Evolutionary conservation across 257 asterid species (phyloP).

Genomic region (Anisodus acutangulus): DNA sequence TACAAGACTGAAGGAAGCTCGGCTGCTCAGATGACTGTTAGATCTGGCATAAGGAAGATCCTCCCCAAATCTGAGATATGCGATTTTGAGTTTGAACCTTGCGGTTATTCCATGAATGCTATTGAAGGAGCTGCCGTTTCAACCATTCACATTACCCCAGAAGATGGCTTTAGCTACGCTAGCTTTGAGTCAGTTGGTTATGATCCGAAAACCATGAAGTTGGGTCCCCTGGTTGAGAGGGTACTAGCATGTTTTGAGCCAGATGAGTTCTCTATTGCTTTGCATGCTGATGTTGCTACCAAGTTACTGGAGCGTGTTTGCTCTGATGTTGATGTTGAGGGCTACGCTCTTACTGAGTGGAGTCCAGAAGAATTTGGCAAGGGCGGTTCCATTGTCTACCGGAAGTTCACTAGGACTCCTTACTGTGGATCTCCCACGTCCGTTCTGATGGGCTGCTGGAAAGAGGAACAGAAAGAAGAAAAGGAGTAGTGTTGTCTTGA

Average conservation of each 20-base stretch:
- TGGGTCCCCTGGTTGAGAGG: conserved; percentile 57
- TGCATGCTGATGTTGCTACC: conserved; percentile 54
- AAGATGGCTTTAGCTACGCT: conserved; percentile 86
- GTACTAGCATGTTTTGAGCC: conserved; percentile 75
- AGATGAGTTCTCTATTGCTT: conserved; percentile 60
- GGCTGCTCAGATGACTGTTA: conserved; percentile 58
- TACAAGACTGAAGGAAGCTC: conserved; percentile 60
- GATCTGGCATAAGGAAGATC: conserved; percentile 71
- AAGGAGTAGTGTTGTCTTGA: conserved; percentile 58
- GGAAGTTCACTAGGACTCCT: conserved; percentile 56
- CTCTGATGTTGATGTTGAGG: conserved; percentile 44
- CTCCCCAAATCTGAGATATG: conserved; percentile 69
- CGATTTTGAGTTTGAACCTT: conserved; percentile 84
- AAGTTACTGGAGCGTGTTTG: conserved; percentile 43
- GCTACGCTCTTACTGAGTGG: conserved; percentile 50
- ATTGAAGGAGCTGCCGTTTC: conserved; percentile 71
- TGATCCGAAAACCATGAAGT: conserved; percentile 46
- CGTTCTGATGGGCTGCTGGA: conserved; percentile 67
- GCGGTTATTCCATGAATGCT: conserved; percentile 91
- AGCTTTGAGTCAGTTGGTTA: conserved; percentile 90
- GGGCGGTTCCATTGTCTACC: conserved; percentile 69
- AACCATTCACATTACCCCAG: conserved; percentile 83
- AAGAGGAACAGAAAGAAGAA: conserved; percentile 65
- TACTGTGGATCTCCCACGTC: conserved; percentile 76
- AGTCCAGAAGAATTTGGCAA: conserved; percentile 60